Base-by-base conservation (phyloP, 306 rosid genomes). In the Senna siamea region DNA sequence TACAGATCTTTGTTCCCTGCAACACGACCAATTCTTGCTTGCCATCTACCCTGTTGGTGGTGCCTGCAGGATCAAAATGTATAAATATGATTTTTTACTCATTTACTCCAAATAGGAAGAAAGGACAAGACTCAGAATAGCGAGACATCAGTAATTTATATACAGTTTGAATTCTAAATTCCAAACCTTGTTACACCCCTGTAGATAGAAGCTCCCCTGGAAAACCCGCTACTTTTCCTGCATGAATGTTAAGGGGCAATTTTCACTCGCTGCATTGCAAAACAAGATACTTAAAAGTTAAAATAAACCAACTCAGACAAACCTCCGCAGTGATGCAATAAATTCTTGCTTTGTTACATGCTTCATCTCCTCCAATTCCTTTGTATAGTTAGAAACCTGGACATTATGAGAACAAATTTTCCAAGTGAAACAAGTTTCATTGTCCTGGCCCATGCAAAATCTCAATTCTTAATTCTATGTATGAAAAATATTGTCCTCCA, bases 1-100 rank as follows among this genome's bases (percentile, higher is more conserved):
- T 91, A 93, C 0, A 93, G 74, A 68, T 91, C 97, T 72, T 93
- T 93, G 87, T 93, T 93, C 50, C 98, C 97, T 0, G 96, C 89
- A 43, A 93, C 98, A 38, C 98, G 96, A 23, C 98, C 98, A 4
- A 93, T 93, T 69, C 98, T 86, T 5, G 98, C 98, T 75, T 93
- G 97, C 98, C 97, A 93, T 58, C 96, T 75, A 26, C 97, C 97
- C 57, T 91, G 97, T 61, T 91, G 97, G 52, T 93, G 98, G 76
- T 93, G 98, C 92, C 97, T 92, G 67, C 37, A 80, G 58, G 22
- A 28, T 30, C 46, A 26, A 74, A 70, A 26, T 12, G 63, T 11
- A 35, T 7, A 47, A 17, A 2, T 26, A 17, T 19, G 7, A 0
- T n/a, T n/a, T n/a, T n/a, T n/a, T n/a, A n/a, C n/a, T n/a, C n/a